phyloP scores from a whole-genome alignment of 768 basidiomycete species.

The Lepiota brunneoincarnata region DNA sequence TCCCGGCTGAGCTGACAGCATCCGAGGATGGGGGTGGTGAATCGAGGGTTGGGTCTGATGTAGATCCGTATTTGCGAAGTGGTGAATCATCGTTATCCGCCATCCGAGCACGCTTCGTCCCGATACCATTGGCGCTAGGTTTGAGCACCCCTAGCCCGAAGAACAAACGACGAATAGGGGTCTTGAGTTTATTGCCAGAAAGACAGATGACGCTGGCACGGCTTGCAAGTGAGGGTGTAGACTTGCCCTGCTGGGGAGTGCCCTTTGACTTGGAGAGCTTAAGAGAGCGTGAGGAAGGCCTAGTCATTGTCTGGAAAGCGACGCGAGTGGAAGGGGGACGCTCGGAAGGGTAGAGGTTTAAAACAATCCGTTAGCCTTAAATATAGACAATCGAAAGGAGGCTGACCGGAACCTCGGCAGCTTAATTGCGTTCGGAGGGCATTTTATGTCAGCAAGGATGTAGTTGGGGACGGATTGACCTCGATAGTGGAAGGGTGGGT shows the following conservation, averaged over 20 bases:
- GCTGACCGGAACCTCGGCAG: too few species aligned
- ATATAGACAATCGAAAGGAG: too few species aligned
- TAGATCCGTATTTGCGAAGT: slow-evolving; percentile 1
- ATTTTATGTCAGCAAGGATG: too few species aligned
- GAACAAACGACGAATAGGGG: slow-evolving; percentile 39
- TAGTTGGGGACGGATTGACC: too few species aligned
- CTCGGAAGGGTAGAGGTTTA: too few species aligned
- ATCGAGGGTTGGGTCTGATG: not conserved
- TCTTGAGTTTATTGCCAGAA: slow-evolving; percentile 11
- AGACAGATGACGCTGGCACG: not conserved
- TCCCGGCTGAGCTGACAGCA: not conserved
- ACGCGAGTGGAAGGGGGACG: not conserved
- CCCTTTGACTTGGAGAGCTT: slow-evolving; percentile 3
- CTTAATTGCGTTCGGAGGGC: too few species aligned
- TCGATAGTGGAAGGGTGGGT: too few species aligned
- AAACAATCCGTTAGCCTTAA: too few species aligned
- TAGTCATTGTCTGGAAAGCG: not conserved
- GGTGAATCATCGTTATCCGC: slow-evolving; percentile 12
- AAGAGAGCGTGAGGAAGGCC: not conserved
- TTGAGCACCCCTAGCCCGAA: slow-evolving; percentile 36
- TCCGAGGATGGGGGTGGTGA: slow-evolving; percentile 5
- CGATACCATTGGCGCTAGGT: slow-evolving; percentile 17
- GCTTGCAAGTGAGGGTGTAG: not conserved
- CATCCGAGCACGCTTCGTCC: slow-evolving; percentile 24
- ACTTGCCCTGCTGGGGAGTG: not conserved